These are phyloP conservation scores for Micromonas pusilla DNA, from an alignment of 139 green algal species.

Conservation along the genomic window DNA sequence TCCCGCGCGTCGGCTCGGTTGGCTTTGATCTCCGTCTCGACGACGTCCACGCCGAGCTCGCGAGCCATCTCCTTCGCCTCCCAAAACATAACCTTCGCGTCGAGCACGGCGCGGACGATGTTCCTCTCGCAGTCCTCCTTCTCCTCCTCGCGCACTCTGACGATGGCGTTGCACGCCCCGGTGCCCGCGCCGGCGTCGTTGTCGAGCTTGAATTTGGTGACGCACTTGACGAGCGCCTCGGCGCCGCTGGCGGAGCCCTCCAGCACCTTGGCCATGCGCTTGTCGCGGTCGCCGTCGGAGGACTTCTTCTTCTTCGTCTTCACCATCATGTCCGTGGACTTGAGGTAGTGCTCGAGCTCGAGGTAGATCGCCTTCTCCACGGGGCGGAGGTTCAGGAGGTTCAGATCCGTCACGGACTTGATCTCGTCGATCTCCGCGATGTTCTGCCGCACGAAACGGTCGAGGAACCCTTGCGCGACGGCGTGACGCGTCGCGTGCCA, in stretches of 20 bases:
- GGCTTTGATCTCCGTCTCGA: neutral
- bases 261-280: slow-evolving; percentile 23
- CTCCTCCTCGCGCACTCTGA: slow-evolving; percentile 15
- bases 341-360: slow-evolving; percentile 35
- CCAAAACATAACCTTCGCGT: no score
- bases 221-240: slow-evolving; percentile 30
- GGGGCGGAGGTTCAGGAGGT: slow-evolving; percentile 17
- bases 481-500: slow-evolving; percentile 17
- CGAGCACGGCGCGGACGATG: neutral
- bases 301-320: slow-evolving; percentile 23
- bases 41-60: neutral
- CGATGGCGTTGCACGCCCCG: slow-evolving; percentile 29
- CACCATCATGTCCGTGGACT: slow-evolving; percentile 34
- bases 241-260: slow-evolving; percentile 8
- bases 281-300: slow-evolving; percentile 18
- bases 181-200: neutral
- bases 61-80: neutral
- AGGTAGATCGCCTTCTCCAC: slow-evolving; percentile 29
- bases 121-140: neutral
- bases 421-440: slow-evolving; percentile 37
- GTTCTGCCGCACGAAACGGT: slow-evolving; percentile 33
- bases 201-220: slow-evolving; percentile 24
- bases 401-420: neutral
- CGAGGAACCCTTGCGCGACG: slow-evolving; percentile 27
- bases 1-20: no score